phyloP scores from a whole-genome alignment of 306 rosid genomes.

The Carpinus fangiana region DNA sequence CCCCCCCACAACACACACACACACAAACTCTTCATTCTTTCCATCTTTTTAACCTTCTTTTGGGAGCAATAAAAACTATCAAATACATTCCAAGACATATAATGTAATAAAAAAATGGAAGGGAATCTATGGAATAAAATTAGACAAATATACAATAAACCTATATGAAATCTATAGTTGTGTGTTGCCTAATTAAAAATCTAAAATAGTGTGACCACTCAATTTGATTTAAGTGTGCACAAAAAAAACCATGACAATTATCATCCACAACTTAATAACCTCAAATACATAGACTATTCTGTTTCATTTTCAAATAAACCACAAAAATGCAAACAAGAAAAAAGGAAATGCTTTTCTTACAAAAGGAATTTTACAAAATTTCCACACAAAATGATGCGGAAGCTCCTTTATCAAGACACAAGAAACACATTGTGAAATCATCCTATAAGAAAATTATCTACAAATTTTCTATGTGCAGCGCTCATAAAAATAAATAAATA shows the following conservation, averaged over 20 bases:
- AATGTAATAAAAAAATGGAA: background rate
- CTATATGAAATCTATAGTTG: background rate
- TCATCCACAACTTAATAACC: background rate
- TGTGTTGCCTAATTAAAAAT: background rate
- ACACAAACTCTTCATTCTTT: background rate
- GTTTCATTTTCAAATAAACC: slow-evolving; percentile 5
- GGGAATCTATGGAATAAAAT: background rate
- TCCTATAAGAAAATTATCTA: background rate
- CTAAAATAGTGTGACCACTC: background rate
- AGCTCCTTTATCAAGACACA: background rate
- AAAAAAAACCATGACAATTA: background rate
- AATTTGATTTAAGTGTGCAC: background rate
- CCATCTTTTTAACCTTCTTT: background rate
- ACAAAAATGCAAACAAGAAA: background rate
- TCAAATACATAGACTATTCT: background rate
- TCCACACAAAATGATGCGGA: background rate
- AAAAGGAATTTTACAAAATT: background rate
- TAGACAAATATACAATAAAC: background rate
- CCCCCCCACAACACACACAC: background rate
- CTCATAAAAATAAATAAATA: background rate
- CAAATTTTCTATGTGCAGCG: background rate
- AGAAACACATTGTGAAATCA: background rate
- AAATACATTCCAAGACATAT: background rate
- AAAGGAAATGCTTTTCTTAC: background rate
- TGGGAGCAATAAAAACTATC: background rate